Base-by-base conservation (phyloP, 176 grass and related monocot species). In the Dendrocalamus sinicus region DNA sequence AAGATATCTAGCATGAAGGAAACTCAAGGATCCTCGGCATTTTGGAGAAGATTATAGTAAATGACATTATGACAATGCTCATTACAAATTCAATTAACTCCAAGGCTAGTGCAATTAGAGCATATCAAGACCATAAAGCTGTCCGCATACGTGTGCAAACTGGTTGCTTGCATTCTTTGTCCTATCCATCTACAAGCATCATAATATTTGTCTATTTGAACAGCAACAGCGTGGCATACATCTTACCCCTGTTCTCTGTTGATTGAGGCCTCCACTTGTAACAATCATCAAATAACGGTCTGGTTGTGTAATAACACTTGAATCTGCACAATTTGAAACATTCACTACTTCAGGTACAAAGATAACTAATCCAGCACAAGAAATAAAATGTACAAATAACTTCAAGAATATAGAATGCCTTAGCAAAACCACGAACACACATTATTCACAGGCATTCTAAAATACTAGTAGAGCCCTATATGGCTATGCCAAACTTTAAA, bases 231-330 rank as follows among this genome's bases (percentile, higher is more conserved):
- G 40, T 47, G 54, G 19, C 47, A 80, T 14, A 83, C 54, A 75
- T 57, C 70, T 98, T 66, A 98, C 96, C 85, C 96, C 96, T 82
- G 96, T 98, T 98, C 96, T 88, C 58, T 98, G 96, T 82, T 98
- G 96, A 85, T 96, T 98, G 78, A 98, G 78, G 35, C 96, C 96
- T 59, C 93, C 96, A 84, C 96, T 98, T 43, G 96, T 98, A 82
- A 86, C 93, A 41, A 98, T 96, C 90, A 96, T 94, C 86, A 98
- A 91, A 90, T 92, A 94, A 74, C 88, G 91, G 65, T 96, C 76
- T 69, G 78, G 86, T 30, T 88, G 59, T 86, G n/a, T n/a, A n/a
- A n/a, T n/a, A n/a, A n/a, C n/a, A n/a, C n/a, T n/a, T n/a, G n/a
- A n/a, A n/a, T n/a, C 96, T 96, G 86, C 81, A 92, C 35, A 92